Conservation (phyloP, 2,329 filamentous ascomycete species). For the Aspergillus sojae region DNA sequence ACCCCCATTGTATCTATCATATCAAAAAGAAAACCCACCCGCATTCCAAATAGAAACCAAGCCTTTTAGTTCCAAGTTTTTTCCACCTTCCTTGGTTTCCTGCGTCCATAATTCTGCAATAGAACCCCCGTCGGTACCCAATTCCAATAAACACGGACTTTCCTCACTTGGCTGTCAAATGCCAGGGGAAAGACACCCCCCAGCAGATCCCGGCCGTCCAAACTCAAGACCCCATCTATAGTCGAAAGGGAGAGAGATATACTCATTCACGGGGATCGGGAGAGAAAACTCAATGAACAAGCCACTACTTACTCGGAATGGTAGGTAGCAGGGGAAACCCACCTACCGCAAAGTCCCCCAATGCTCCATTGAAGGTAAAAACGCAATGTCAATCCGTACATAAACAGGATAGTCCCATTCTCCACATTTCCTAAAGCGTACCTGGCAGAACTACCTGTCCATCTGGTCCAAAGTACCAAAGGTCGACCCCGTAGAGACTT, state of each 20-base stretch:
- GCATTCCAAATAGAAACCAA: background rate
- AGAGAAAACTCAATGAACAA: background rate
- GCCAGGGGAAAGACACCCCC: background rate
- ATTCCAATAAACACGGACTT: background rate
- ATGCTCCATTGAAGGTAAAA: constrained; percentile 1
- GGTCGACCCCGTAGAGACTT: too few species aligned
- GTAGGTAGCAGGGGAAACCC: too few species aligned
- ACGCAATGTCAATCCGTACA: background rate
- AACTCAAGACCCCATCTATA: background rate
- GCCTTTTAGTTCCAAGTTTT: background rate
- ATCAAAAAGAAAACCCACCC: background rate
- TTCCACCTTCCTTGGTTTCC: background rate
- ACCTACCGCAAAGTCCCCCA: too few species aligned
- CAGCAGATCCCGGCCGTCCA: background rate
- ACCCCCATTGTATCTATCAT: background rate
- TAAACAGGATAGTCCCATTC: background rate
- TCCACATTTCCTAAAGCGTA: constrained; percentile 1
- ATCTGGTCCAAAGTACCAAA: background rate
- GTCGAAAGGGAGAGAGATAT: background rate
- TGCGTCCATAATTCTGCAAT: background rate
- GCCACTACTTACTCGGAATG: background rate
- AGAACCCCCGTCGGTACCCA: background rate
- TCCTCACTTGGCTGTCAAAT: background rate
- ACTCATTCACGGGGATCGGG: background rate
- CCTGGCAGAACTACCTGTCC: background rate